Conservation (phyloP, 140 eudicot species). For the Senecio squalidus region DNA sequence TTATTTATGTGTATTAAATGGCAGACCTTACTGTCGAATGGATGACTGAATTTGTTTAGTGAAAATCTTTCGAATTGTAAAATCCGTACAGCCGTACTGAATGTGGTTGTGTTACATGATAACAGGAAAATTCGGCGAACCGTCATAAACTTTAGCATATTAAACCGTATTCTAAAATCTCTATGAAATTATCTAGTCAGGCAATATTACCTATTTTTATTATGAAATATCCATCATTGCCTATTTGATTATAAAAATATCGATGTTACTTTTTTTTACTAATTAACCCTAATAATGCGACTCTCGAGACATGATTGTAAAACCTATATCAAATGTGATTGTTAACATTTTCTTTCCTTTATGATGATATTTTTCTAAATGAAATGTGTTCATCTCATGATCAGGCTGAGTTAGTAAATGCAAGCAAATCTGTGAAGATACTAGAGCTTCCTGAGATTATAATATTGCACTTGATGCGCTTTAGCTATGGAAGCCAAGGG, state of each 20-base stretch:
- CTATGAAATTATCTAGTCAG: too few species aligned
- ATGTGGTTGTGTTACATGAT: too few species aligned
- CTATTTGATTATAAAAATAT: too few species aligned
- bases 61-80: not conserved
- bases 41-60: not conserved
- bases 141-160: too few species aligned
- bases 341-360: not conserved
- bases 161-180: too few species aligned
- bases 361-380: not conserved
- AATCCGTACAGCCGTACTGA: not conserved
- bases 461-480: conserved; percentile 83
- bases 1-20: not conserved
- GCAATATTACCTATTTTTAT: too few species aligned
- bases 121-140: too few species aligned
- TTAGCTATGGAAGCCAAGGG: conserved; percentile 75
- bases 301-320: conserved; percentile 11
- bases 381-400: not conserved
- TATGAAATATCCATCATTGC: too few species aligned
- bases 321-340: not conserved
- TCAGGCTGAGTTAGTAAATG: conserved; percentile 80
- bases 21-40: not conserved
- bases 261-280: too few species aligned
- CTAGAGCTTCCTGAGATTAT: conserved; percentile 65
- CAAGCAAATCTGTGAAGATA: conserved; percentile 77
- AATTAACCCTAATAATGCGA: too few species aligned